Conservation (phyloP, 1,284 basidiomycete genomes). For the Macrocybe sp. region DNA sequence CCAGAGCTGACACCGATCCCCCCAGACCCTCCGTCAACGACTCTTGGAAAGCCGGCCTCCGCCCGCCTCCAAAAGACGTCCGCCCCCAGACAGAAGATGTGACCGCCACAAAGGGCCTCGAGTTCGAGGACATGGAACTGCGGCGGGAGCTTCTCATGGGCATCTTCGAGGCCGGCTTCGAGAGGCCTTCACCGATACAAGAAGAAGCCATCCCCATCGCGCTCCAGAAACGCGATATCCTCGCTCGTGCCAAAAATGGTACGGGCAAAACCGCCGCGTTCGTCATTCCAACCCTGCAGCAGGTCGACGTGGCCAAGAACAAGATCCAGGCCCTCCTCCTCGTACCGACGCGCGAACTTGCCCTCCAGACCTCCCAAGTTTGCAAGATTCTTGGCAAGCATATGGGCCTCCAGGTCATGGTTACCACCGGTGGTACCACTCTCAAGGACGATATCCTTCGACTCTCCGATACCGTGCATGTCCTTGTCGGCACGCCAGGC, state of each 20-base stretch:
- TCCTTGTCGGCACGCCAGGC: constrained; percentile 96
- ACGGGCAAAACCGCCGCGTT: constrained; percentile 98
- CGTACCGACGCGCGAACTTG: constrained; percentile 93
- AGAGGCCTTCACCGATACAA: constrained; percentile 96
- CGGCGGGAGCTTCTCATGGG: constrained; percentile 85
- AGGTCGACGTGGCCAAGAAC: constrained; percentile 79
- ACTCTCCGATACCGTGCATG: constrained; percentile 87
- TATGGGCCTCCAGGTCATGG: constrained; percentile 96
- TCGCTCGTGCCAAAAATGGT: constrained; percentile 89
- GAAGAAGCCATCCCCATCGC: constrained; percentile 94
- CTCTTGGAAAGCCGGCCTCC: constrained; percentile 74
- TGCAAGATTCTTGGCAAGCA: constrained; percentile 97
- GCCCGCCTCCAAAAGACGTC: constrained; percentile 84
- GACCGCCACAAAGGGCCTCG: constrained; percentile 83
- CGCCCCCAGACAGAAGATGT: constrained; percentile 96
- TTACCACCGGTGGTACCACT: constrained; percentile 97
- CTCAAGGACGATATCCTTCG: constrained; percentile 98
- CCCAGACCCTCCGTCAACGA: constrained; percentile 16
- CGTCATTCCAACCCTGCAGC: constrained; percentile 94
- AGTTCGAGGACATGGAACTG: constrained; percentile 87
- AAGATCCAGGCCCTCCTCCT: constrained; percentile 96
- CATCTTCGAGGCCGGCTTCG: constrained; percentile 96
- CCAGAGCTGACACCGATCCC: constrained; percentile 3
- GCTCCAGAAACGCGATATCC: constrained; percentile 83
- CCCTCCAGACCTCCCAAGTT: constrained; percentile 95